Conservation (phyloP, 108 stramenopile species). For the Bacterosira constricta region DNA sequence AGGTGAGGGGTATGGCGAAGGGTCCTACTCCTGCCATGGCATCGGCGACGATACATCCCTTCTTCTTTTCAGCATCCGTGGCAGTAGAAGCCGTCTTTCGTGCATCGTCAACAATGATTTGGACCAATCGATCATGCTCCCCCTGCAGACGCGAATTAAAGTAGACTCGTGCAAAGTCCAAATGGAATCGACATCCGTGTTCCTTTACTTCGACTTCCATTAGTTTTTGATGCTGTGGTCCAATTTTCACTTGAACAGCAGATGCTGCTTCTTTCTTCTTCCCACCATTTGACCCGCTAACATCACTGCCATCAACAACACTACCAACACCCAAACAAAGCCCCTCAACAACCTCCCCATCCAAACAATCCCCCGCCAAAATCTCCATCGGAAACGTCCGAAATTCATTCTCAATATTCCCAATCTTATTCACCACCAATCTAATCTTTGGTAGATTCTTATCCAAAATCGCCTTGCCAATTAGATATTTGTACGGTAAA, state of each 20-base stretch:
- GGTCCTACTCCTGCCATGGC: constrained; percentile 97
- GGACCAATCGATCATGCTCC: constrained; percentile 89
- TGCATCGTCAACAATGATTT: constrained; percentile 59
- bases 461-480: constrained; percentile 93
- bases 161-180: constrained; percentile 96
- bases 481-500: constrained; percentile 88
- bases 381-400: constrained; percentile 98
- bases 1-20: constrained; percentile 93
- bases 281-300: constrained; percentile 44
- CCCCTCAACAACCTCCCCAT: constrained; percentile 16
- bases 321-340: constrained; percentile 4
- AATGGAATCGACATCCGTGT: constrained; percentile 83
- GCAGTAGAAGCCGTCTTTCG: not conserved
- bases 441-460: constrained; percentile 84
- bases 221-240: constrained; percentile 29
- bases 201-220: constrained; percentile 82
- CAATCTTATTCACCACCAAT: constrained; percentile 96
- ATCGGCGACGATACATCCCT: constrained; percentile 78
- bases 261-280: not conserved
- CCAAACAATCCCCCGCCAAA: constrained; percentile 70
- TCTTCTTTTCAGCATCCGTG: not conserved
- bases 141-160: constrained; percentile 94
- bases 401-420: constrained; percentile 89
- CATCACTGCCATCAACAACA: constrained; percentile 5
- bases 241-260: constrained; percentile 29